Conservation (phyloP, 495 filamentous ascomycete genomes). For the Penicillium turbatum region DNA sequence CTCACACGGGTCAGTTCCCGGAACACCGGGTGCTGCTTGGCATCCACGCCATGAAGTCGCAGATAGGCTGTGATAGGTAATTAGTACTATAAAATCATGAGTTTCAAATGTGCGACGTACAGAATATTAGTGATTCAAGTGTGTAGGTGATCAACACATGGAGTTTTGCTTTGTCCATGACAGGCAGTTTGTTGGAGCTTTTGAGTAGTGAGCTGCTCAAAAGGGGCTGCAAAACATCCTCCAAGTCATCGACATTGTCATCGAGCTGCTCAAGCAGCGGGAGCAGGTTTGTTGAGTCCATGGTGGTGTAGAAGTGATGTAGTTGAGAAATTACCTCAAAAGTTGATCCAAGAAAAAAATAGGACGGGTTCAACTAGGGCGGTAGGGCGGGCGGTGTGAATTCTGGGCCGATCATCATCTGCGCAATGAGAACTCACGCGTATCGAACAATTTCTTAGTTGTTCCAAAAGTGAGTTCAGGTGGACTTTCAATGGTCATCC, state of each 20-base stretch:
- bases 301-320: constrained; percentile 13
- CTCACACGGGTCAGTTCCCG: constrained; percentile 77
- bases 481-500: background rate
- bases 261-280: constrained; percentile 67
- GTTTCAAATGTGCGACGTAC: constrained; percentile 40
- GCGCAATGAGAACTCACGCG: constrained; percentile 6
- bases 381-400: constrained; percentile 23
- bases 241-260: constrained; percentile 69
- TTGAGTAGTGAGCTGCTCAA: constrained; percentile 59
- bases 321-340: constrained; percentile 1
- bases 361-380: constrained; percentile 18
- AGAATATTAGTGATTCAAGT: constrained; percentile 88
- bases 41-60: constrained; percentile 71
- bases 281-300: constrained; percentile 44
- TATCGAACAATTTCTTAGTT: background rate
- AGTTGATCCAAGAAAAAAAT: constrained; percentile 19
- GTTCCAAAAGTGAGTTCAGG: background rate
- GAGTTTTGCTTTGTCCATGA: constrained; percentile 91
- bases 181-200: constrained; percentile 70
- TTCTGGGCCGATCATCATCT: constrained; percentile 11
- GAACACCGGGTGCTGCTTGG: constrained; percentile 80
- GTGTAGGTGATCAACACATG: constrained; percentile 80
- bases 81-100: constrained; percentile 13
- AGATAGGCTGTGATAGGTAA: constrained; percentile 57
- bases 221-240: constrained; percentile 65